Conservation (phyloP, 2,329 filamentous ascomycete species). For the Fusarium musae region DNA sequence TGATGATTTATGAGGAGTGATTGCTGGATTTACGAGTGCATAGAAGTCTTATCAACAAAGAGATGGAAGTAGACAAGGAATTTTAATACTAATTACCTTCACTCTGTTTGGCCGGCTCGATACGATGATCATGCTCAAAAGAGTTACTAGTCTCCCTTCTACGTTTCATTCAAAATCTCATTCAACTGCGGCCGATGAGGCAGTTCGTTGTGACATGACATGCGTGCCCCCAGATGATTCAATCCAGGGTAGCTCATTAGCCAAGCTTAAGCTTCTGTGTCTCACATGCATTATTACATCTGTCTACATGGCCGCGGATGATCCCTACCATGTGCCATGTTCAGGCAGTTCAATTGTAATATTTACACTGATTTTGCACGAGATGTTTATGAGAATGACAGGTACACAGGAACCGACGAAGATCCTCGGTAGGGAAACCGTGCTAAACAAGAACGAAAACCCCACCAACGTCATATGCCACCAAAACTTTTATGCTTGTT, state of each 20-base stretch:
- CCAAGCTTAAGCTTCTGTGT: not conserved
- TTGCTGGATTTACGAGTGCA: not conserved
- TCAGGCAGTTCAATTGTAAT: rapidly evolving
- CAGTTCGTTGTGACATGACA: not conserved
- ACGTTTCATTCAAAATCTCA: not conserved
- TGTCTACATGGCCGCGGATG: not conserved
- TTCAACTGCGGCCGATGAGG: not conserved
- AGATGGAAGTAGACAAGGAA: not conserved
- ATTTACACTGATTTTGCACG: not conserved
- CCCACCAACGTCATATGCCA: not conserved
- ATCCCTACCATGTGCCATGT: not conserved
- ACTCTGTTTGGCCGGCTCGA: not conserved
- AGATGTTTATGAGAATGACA: too few relatives aligned
- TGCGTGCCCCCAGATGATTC: not conserved
- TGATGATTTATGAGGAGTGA: not conserved
- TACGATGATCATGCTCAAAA: conserved; percentile 2
- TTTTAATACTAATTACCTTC: not conserved
- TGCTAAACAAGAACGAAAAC: too few relatives aligned
- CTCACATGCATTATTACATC: not conserved
- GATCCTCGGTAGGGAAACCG: not conserved
- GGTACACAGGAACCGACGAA: not conserved
- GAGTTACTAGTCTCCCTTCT: not conserved
- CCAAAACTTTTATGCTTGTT: not conserved
- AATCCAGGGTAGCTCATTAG: not conserved
- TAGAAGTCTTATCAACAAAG: not conserved